phyloP scores from a whole-genome alignment of 1,139 yeast species.

The Taiozyma sp. region DNA sequence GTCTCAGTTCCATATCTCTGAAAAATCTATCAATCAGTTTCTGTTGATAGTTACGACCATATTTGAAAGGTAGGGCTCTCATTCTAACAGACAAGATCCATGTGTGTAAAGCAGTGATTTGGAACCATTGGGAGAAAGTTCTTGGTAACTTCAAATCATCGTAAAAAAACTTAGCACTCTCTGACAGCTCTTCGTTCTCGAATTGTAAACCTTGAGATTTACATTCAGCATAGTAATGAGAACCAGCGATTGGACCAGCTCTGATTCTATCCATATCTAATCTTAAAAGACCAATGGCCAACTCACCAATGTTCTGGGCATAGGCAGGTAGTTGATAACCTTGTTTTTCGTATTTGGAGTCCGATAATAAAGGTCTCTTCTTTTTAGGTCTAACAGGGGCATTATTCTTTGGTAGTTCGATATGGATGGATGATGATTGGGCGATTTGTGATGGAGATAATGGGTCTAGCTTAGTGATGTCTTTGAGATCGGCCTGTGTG shows the following conservation, averaged over 20 bases:
- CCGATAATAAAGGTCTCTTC: slow-evolving; percentile 46
- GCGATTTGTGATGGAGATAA: slow-evolving; percentile 22
- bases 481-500: slow-evolving; percentile 11
- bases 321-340: slow-evolving; percentile 57
- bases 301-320: slow-evolving; percentile 70
- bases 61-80: slow-evolving; percentile 92
- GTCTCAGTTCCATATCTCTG: slow-evolving; percentile 80
- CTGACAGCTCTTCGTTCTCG: slow-evolving; percentile 61
- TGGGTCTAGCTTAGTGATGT: slow-evolving; percentile 9
- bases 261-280: slow-evolving; percentile 90
- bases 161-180: slow-evolving; percentile 67
- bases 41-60: slow-evolving; percentile 87
- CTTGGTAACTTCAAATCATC: slow-evolving; percentile 76
- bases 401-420: slow-evolving; percentile 16
- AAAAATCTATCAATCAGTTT: slow-evolving; percentile 85
- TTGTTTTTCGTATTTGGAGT: slow-evolving; percentile 53
- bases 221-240: slow-evolving; percentile 79
- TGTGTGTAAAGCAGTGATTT: slow-evolving; percentile 80
- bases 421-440: slow-evolving; percentile 18
- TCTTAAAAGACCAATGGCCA: slow-evolving; percentile 56
- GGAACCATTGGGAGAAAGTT: slow-evolving; percentile 93
- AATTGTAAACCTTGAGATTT: slow-evolving; percentile 77
- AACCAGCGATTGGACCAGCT: slow-evolving; percentile 93
- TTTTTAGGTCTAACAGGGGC: slow-evolving; percentile 26
- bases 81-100: slow-evolving; percentile 93